Evolutionary conservation across 1,139 yeast genomes (phyloP), one percentile per base, ranked within the genome.

Genomic region (Protomyces inouyei): DNA sequence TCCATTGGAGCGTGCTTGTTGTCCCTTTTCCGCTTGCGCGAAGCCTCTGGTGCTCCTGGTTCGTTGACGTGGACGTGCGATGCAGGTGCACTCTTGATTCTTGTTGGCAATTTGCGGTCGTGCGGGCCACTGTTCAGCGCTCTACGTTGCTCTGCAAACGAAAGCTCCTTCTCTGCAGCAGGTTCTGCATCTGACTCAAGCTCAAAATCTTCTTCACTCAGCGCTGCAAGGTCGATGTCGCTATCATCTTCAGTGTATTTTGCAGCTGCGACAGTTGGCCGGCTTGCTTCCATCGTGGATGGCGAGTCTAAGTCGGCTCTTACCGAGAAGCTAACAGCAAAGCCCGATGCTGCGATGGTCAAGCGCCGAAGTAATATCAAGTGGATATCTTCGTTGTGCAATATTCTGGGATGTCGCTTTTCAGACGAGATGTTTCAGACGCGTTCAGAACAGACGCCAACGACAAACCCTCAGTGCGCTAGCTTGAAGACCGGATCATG

Each of bases 1-100:
- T 71, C 72, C 46, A 55, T 67, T 5, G 72, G 72, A 0, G 71
- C 71, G 53, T 69, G 67, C 56, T 70, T 69, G 35, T 43, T 64
- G 23, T 60, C 56, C 28, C 66, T 56, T 32, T 60, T 60, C 37
- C 59, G 46, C 48, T 54, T 54, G 37, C 21, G 37, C 18, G 21
- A 21, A 9, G 16, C 43, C 5, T 37, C 16, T n/a, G 43, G 9
- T 4, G 32, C 32, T 28, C 8, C 8, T 4, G 32, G 32, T 6
- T 28, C 32, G 32, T 28, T 4, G 32, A 28, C 8, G 32, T 4
- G 8, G 32, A 28, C 32, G 32, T 28, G 8, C 23, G 32, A 28
- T 6, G 32, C 32, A 28, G 32, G 8, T 6, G 32, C 32, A 28
- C 8, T 28, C 8, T 28, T 28, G 32, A 28, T 3, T 28, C 32